Base-by-base conservation (phyloP, 768 basidiomycete genomes). In the Amanita pallidorosea region DNA sequence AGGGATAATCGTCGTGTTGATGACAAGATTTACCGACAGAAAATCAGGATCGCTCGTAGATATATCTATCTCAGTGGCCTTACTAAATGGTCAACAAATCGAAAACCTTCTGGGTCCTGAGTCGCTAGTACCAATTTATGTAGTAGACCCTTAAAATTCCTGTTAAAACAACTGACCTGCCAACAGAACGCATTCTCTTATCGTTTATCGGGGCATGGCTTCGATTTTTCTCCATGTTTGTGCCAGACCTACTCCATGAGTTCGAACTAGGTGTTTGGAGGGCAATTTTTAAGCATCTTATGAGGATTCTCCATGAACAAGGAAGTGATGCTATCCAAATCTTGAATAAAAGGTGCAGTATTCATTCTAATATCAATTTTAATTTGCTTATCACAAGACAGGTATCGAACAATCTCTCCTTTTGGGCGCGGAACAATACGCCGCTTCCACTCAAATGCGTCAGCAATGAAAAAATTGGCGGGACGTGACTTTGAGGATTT, bases 401-500 rank as follows among this genome's bases (percentile, higher is more conserved):
- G 65, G 27, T 70, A 58, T 53, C 61, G 63, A 0, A 20, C 42
- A 20, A 54, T 65, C 2, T 55, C 64, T 15, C 59, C 63, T 18
- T 68, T 66, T 53, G 66, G 67, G 0, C 49, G 56, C 1, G 60
- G 54, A 6, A 64, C 65, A 0, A 75, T 76, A 7, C 61, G 66
- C 0, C 49, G 55, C 9, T 74, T 75, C 48, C 43, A 55, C 15
- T 45, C 41, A 0, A 70, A 72, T 52, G 60, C 65, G 0, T 64
- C 67, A 0, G 64, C 63, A 13, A 63, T 71, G 61, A 65, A 41
- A 17, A 48, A 33, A 65, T 35, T 62, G 68, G 27, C 49, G 66
- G 2, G 65, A 1, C 55, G 65, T 0, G 67, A 75, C 42, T 75
- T 67, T 47, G 69, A 74, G 45, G 70, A 76, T 36, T 52, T 73